These are phyloP conservation scores for Ophiocordyceps camponoti-rufipedis DNA, from an alignment of 2,329 filamentous ascomycete species.

Conservation along the genomic window DNA sequence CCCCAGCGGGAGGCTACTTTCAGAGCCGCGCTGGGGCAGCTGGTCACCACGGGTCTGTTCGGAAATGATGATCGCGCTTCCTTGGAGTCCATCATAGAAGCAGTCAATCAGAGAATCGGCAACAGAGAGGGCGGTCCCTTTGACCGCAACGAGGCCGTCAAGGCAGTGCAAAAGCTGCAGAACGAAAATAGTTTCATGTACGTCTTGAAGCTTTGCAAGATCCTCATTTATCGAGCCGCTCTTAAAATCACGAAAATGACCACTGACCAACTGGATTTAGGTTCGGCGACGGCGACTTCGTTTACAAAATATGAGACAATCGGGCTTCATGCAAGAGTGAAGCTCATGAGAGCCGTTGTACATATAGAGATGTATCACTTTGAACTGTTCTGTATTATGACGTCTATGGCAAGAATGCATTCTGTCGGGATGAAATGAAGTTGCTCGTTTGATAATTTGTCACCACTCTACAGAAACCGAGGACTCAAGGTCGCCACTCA, in stretches of 20 bases:
- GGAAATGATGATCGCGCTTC: slow-evolving; percentile 59
- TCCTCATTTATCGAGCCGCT: neutral
- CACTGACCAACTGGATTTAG: slow-evolving; percentile 12
- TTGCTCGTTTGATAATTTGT: too few species aligned
- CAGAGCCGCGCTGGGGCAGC: slow-evolving; percentile 61
- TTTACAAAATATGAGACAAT: slow-evolving; percentile 40
- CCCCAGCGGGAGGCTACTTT: slow-evolving; percentile 52
- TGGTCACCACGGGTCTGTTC: slow-evolving; percentile 72
- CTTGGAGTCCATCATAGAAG: slow-evolving; percentile 54
- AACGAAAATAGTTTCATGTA: slow-evolving; percentile 84
- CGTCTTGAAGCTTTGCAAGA: slow-evolving; percentile 20
- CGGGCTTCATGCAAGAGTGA: too few species aligned
- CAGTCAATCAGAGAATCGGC: slow-evolving; percentile 58
- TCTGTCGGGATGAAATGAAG: too few species aligned
- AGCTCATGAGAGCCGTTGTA: too few species aligned
- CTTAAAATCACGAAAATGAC: neutral
- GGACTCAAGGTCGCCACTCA: too few species aligned
- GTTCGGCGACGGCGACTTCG: slow-evolving; percentile 43
- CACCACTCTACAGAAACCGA: too few species aligned
- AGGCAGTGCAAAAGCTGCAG: slow-evolving; percentile 64
- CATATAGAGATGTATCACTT: too few species aligned
- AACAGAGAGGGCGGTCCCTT: slow-evolving; percentile 39
- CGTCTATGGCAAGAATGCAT: too few species aligned
- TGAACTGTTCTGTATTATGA: too few species aligned
- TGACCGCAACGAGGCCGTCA: slow-evolving; percentile 50